Percentiles rank a stretch among this genome's conserved stretches.
These are phyloP conservation scores for Pichia sp. DNA, from an alignment of 1,139 yeast genomes.

Conservation along the genomic window DNA sequence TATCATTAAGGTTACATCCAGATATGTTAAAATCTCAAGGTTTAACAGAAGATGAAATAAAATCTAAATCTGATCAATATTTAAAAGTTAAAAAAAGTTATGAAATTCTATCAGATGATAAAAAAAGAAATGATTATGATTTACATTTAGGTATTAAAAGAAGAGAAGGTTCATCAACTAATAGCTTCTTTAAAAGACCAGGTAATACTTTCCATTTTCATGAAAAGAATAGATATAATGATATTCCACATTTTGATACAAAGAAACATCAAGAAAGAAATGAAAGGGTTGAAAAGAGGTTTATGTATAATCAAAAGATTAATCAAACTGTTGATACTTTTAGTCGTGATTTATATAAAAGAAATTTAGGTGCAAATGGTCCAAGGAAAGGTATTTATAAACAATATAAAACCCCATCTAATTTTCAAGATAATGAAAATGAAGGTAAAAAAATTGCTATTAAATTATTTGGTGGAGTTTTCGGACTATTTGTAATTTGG, in stretches of 20 bases:
- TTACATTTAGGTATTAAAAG: constrained; percentile 13
- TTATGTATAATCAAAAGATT: constrained; percentile 21
- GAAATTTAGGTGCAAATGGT: constrained; percentile 17
- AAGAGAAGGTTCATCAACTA: constrained; percentile 3
- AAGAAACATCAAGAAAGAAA: constrained; percentile 57
- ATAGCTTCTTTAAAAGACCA: constrained; percentile 30
- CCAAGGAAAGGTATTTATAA: constrained; percentile 19
- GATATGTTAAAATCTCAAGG: constrained; percentile 50
- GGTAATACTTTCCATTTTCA: constrained; percentile 33
- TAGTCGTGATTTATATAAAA: constrained; percentile 21
- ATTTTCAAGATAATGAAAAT: constrained; percentile 9
- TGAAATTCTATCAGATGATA: constrained; percentile 54
- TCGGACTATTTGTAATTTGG: constrained; percentile 11
- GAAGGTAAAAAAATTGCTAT: constrained; percentile 13
- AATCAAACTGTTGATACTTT: constrained; percentile 22
- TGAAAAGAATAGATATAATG: constrained; percentile 27
- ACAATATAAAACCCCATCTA: constrained; percentile 11
- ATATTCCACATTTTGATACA: constrained; percentile 76
- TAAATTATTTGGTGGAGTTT: constrained; percentile 6
- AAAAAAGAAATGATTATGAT: constrained; percentile 48
- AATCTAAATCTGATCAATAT: constrained; percentile 43
- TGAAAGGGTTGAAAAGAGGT: constrained; percentile 50
- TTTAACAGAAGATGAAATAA: constrained; percentile 36
- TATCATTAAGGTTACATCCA: constrained; percentile 70
- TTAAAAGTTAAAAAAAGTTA: constrained; percentile 63